Conservation (phyloP, 2,329 filamentous ascomycete genomes). For the Botrytis cinerea region DNA sequence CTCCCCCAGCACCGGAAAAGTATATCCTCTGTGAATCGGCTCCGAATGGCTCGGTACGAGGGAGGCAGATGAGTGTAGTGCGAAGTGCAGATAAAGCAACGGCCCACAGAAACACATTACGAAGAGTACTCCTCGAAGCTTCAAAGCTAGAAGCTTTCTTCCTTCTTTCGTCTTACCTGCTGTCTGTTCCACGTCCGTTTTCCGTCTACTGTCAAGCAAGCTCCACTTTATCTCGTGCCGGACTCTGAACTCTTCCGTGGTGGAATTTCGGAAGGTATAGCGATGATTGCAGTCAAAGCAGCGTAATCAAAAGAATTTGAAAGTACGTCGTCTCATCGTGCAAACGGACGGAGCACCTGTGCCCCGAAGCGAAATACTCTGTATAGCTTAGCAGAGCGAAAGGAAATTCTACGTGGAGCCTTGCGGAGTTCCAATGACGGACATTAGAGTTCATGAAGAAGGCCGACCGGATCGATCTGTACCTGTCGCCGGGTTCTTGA, state of each 20-base stretch:
- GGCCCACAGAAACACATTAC: background rate
- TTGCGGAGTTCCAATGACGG: background rate
- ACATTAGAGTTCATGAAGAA: background rate
- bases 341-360: background rate
- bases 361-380: background rate
- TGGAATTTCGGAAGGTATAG: background rate
- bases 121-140: background rate
- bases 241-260: background rate
- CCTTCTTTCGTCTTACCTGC: background rate
- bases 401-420: background rate
- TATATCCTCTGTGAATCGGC: background rate
- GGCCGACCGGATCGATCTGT: background rate
- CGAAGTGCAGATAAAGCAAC: background rate
- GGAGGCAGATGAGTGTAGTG: background rate
- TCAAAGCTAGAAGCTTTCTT: background rate
- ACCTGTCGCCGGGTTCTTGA: background rate
- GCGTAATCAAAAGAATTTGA: background rate
- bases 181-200: background rate
- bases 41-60: background rate
- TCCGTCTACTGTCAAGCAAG: background rate
- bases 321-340: too few relatives aligned
- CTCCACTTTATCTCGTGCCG: background rate
- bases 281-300: background rate
- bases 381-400: background rate
- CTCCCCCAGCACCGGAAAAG: background rate